Percentiles rank a stretch among this genome's conserved stretches.
Evolutionary conservation across 495 filamentous ascomycete species (phyloP).

Genomic region (Rostrohypoxylon terebratum): DNA sequence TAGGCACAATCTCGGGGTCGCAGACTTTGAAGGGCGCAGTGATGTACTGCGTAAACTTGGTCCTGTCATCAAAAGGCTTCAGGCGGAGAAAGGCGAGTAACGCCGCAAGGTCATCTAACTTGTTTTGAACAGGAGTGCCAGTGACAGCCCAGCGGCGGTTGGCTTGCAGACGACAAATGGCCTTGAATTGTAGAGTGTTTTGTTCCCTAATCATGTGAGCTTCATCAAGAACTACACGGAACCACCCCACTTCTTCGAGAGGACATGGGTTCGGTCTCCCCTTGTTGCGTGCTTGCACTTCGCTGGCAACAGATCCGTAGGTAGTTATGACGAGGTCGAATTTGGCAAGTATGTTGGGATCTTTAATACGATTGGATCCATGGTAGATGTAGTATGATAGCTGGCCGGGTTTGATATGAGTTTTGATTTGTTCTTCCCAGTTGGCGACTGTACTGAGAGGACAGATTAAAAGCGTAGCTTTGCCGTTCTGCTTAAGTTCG

Average conservation of each 20-base stretch:
- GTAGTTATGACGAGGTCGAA: constrained; percentile 92
- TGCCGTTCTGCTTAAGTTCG: constrained; percentile 72
- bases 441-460: constrained; percentile 91
- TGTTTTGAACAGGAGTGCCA: constrained; percentile 91
- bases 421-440: constrained; percentile 89
- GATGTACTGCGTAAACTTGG: constrained; percentile 80
- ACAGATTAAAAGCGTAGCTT: constrained; percentile 87
- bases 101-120: constrained; percentile 88
- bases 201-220: constrained; percentile 94
- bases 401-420: constrained; percentile 73
- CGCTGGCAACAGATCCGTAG: constrained; percentile 86
- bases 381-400: constrained; percentile 84
- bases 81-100: constrained; percentile 91
- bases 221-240: constrained; percentile 95
- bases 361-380: constrained; percentile 75
- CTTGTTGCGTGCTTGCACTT: constrained; percentile 71
- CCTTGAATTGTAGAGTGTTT: constrained; percentile 80
- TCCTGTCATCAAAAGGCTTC: constrained; percentile 84
- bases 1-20: constrained; percentile 82
- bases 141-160: constrained; percentile 95
- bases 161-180: constrained; percentile 83
- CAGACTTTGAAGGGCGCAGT: constrained; percentile 82
- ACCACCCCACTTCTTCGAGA: constrained; percentile 84
- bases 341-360: constrained; percentile 72
- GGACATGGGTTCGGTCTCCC: constrained; percentile 71